These are phyloP conservation scores for Tuber umbilicatum DNA, from an alignment of 495 filamentous ascomycete species.

Conservation along the genomic window DNA sequence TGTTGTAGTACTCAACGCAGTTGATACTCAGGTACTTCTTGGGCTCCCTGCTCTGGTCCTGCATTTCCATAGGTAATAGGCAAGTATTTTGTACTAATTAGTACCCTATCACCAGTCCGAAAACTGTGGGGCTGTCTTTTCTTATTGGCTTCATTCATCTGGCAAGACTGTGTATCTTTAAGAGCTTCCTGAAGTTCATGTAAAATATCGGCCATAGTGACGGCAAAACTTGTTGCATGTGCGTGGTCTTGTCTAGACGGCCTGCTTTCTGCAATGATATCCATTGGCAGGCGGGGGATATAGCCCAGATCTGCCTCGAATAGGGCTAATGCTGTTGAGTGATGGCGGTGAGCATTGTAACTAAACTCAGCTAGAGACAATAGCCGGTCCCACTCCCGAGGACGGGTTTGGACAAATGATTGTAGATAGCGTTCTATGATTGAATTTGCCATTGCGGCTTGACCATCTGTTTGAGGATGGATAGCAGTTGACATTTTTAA, in stretches of 20 bases:
- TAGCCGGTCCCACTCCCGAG: constrained; percentile 3
- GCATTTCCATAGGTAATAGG: no score
- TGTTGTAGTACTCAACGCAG: no score
- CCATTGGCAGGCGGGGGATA: constrained; percentile 1
- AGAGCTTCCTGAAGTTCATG: no score
- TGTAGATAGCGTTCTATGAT: constrained; percentile 4
- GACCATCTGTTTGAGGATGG: constrained; percentile 8
- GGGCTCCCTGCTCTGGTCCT: no score
- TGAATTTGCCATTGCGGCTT: background rate
- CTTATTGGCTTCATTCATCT: no score
- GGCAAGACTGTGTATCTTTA: no score
- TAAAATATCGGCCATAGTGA: no score
- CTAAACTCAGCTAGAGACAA: constrained; percentile 8
- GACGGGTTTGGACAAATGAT: background rate
- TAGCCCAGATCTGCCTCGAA: constrained; percentile 12
- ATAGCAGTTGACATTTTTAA: background rate
- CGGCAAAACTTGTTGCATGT: no score
- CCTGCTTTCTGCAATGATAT: background rate
- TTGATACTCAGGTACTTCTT: background rate
- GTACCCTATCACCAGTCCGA: no score
- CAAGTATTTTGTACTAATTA: no score
- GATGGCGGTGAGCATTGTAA: constrained; percentile 1
- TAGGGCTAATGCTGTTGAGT: background rate
- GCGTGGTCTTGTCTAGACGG: background rate
- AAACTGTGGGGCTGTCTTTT: no score